Evolutionary conservation across 2,329 filamentous ascomycete species (phyloP).

Genomic region (Stemphylium beticola): DNA sequence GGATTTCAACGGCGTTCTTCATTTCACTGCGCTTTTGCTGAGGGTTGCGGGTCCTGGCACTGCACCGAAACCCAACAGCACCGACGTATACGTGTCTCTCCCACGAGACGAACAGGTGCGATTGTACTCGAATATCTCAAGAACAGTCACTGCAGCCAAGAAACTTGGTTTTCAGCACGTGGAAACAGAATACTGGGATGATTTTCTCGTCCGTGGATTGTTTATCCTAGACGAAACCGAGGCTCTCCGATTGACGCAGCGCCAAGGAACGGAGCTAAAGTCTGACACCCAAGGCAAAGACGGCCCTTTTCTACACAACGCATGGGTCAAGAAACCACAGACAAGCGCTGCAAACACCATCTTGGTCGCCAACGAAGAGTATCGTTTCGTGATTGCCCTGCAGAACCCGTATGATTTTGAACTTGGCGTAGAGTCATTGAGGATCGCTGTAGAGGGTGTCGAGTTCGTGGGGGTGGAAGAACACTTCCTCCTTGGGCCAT

Average conservation of each 20-base stretch:
- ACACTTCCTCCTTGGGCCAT: conserved; percentile 75
- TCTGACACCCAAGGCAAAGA: conserved; percentile 45
- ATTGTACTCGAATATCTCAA: conserved; percentile 82
- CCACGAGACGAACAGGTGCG: conserved; percentile 82
- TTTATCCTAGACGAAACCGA: conserved; percentile 62
- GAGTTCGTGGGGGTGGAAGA: conserved; percentile 71
- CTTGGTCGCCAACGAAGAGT: conserved; percentile 78
- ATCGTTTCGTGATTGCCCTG: conserved; percentile 79
- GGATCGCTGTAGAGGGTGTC: conserved; percentile 74
- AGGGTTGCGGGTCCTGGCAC: conserved; percentile 81
- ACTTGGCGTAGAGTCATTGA: conserved; percentile 82
- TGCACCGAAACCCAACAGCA: conserved; percentile 70
- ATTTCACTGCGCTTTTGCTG: conserved; percentile 83
- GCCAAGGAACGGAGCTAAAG: conserved; percentile 44
- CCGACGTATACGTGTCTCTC: conserved; percentile 73
- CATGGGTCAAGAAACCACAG: conserved; percentile 75
- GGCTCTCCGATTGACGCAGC: conserved; percentile 39
- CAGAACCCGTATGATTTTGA: conserved; percentile 97
- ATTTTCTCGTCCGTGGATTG: conserved; percentile 84
- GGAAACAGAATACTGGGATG: conserved; percentile 93
- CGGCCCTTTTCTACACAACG: conserved; percentile 94
- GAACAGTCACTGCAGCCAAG: conserved; percentile 78
- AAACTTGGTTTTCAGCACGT: conserved; percentile 74
- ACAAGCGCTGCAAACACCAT: conserved; percentile 66
- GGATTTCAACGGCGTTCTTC: conserved; percentile 87